Conservation (phyloP, 768 basidiomycete genomes). For the Mycena vitilis region DNA sequence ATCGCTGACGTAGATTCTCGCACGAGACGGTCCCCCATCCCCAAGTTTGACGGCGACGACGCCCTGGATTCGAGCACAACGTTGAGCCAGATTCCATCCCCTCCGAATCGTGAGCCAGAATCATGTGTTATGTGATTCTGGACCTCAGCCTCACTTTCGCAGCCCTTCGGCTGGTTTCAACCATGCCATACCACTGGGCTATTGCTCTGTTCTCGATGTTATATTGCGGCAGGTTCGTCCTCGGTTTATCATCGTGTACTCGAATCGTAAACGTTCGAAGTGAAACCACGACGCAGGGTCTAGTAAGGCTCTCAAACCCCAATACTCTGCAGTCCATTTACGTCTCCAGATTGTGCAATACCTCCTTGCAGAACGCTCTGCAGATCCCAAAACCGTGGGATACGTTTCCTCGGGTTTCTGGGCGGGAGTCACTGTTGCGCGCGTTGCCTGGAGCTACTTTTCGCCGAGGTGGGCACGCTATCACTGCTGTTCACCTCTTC, state of each 20-base stretch:
- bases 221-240: slow-evolving; percentile 63
- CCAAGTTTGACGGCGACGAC: neutral
- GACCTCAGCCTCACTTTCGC: neutral
- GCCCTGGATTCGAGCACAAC: neutral
- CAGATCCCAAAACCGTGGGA: slow-evolving; percentile 63
- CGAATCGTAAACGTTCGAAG: slow-evolving; percentile 36
- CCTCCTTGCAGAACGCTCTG: slow-evolving; percentile 51
- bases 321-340: no score
- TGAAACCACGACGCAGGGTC: slow-evolving; percentile 65
- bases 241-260: no score
- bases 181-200: slow-evolving; percentile 59
- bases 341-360: slow-evolving; percentile 58
- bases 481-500: neutral
- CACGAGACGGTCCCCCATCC: neutral
- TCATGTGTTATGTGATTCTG: neutral
- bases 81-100: neutral
- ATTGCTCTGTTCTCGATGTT: slow-evolving; percentile 56
- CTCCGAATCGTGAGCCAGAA: slow-evolving; percentile 30
- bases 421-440: slow-evolving; percentile 63
- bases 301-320: slow-evolving; percentile 25
- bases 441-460: slow-evolving; percentile 62
- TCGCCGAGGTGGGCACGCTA: slow-evolving; percentile 50
- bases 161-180: slow-evolving; percentile 55
- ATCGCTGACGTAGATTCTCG: slow-evolving; percentile 25
- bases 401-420: slow-evolving; percentile 71